A percentile compares a stretch with the other conserved stretches of the same genome.
Evolutionary conservation across 768 basidiomycete genomes (phyloP).

Genomic region (Naematelia aurantialba): DNA sequence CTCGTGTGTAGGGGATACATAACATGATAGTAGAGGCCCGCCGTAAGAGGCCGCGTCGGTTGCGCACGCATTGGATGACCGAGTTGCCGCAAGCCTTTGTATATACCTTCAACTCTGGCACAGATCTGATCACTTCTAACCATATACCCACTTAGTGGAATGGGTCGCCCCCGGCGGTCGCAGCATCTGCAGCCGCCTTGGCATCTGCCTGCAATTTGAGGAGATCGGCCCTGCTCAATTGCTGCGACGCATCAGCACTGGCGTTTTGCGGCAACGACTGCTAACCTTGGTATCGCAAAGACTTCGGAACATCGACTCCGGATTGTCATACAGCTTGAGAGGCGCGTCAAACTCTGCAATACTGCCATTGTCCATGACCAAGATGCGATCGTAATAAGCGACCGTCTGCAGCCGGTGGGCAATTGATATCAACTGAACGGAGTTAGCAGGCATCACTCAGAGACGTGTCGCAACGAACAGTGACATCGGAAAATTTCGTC

Average conservation of each 20-base stretch:
- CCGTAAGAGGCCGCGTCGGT: no score
- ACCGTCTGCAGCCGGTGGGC: slow-evolving; percentile 42
- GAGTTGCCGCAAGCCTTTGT: no score
- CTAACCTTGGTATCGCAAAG: slow-evolving; percentile 56
- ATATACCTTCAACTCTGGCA: no score
- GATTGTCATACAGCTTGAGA: slow-evolving; percentile 38
- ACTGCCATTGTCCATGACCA: slow-evolving; percentile 44
- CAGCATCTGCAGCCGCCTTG: background rate
- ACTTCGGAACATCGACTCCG: slow-evolving; percentile 65
- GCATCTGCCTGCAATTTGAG: slow-evolving; percentile 14
- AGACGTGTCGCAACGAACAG: slow-evolving; percentile 9
- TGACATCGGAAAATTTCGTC: slow-evolving; percentile 55
- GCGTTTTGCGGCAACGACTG: background rate
- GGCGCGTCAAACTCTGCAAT: slow-evolving; percentile 45
- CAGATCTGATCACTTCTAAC: no score
- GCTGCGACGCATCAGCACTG: background rate
- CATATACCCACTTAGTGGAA: no score
- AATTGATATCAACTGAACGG: slow-evolving; percentile 27
- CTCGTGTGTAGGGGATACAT: no score
- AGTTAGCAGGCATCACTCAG: background rate
- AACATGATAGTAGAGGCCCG: no score
- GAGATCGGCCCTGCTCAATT: slow-evolving; percentile 5
- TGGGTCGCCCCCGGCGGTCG: background rate
- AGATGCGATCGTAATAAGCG: slow-evolving; percentile 47
- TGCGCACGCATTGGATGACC: no score